Evolutionary conservation across 2,329 filamentous ascomycete genomes (phyloP), one percentile per base, ranked within the genome.

Genomic region (Apiospora kogelbergensis): DNA sequence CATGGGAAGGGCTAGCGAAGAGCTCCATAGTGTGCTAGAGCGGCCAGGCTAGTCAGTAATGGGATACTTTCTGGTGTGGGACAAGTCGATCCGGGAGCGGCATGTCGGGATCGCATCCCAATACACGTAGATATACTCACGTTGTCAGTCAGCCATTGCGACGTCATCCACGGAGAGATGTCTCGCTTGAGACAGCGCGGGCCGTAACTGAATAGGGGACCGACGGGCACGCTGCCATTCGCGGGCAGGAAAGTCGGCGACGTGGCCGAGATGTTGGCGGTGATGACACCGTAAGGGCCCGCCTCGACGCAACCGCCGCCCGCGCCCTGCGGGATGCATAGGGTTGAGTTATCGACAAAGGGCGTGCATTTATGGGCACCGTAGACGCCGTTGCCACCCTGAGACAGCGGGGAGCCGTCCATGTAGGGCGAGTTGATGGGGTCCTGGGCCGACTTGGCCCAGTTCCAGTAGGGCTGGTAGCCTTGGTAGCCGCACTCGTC

Each of bases 381-480:
- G 40, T 48, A 68, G 48, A 73, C 68, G 33, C 74, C 73, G 65
- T 80, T 76, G 41, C 80, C 79, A 37, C 74, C 75, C 68, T 79
- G 76, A 67, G 79, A 81, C 69, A 78, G 77, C 63, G 75, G 77
- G 33, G 78, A 78, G 37, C 81, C 81, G 69, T 81, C 78, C 71
- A 81, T 80, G 46, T 80, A 70, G 17, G 76, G 75, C 11, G 75
- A 78, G 68, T 73, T 74, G 17, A 71, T 46, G 6, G 76, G 76
- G 67, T 80, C 75, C 57, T 75, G 70, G 20, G 74, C 76, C 37
- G 76, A 80, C 42, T 78, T 76, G 57, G 74, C 74, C 78, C 77
- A 80, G 69, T 79, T 77, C 79, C 80, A 81, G 74, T 82, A 83
- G 11, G 81, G 80, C 68, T 81, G 77, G n/a, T 77, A 74, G 48